Percentiles rank a stretch among this genome's conserved stretches.
Evolutionary conservation across 2,329 filamentous ascomycete genomes (phyloP).

Genomic region (Sclerotinia minor): DNA sequence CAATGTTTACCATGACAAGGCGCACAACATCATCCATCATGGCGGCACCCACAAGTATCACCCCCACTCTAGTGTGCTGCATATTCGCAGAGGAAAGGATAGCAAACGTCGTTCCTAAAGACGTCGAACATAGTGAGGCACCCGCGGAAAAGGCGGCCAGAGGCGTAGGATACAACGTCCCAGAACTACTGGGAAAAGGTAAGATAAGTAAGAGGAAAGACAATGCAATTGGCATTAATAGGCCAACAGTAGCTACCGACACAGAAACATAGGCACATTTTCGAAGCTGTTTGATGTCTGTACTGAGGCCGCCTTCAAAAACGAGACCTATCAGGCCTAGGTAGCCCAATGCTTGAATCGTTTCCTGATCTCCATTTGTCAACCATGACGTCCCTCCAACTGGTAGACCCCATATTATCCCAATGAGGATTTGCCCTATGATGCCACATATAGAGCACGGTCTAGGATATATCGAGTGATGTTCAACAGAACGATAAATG

Average conservation of each 20-base stretch:
- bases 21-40: constrained; percentile 83
- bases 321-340: constrained; percentile 71
- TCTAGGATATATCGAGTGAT: constrained; percentile 58
- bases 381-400: constrained; percentile 64
- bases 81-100: constrained; percentile 62
- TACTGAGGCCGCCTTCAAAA: constrained; percentile 52
- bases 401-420: constrained; percentile 68
- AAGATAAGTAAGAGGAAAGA: constrained; percentile 53
- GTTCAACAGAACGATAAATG: constrained; percentile 65
- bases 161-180: constrained; percentile 30
- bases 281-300: constrained; percentile 46
- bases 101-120: constrained; percentile 69
- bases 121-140: constrained; percentile 72
- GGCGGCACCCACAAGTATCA: constrained; percentile 68
- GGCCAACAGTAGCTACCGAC: constrained; percentile 65
- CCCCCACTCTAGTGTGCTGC: constrained; percentile 56
- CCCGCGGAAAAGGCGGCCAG: constrained; percentile 65
- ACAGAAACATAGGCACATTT: constrained; percentile 61
- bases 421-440: constrained; percentile 69
- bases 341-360: constrained; percentile 67
- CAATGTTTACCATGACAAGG: constrained; percentile 74
- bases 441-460: constrained; percentile 66
- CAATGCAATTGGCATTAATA: constrained; percentile 61
- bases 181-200: constrained; percentile 32
- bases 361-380: constrained; percentile 50